Evolutionary conservation across 2,329 filamentous ascomycete genomes (phyloP), one percentile per base, ranked within the genome.

Genomic region (Pseudovirgaria hyperparasitica): DNA sequence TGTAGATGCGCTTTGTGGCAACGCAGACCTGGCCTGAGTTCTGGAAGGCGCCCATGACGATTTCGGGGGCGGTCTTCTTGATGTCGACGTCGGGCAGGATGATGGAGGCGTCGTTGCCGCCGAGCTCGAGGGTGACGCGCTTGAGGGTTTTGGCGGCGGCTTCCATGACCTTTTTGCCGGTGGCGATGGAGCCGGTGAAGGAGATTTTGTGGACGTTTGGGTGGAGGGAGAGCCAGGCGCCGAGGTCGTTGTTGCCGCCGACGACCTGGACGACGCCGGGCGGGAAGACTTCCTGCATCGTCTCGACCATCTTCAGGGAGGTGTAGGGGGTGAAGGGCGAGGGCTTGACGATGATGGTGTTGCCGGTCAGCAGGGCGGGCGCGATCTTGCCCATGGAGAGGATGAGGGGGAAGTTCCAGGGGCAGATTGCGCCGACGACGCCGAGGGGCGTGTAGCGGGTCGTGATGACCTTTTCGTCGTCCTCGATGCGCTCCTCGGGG

Each of bases 71-170:
- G 10, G 54, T 49, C 34, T 58, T 59, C 30, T 60, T 54, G 35
- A 72, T 52, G 30, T 76, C 65, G n/a, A 74, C 67, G 34, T 75
- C 70, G 1, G 60, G 60, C 17, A 63, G 58, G 19, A 75, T 56
- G 36, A 76, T 70, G n/a, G 66, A 63, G 1, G 70, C 60, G 33
- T 75, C 69, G 39, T 76, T 76, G 17, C 70, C 71, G 19, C 70
- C 67, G 14, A 75, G 60, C 46, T 76, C 72, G 9, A 76, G 60
- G 1, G 67, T 72, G 12, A 72, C 60, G 21, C 70, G 57, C 58
- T 75, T 76, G 15, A 77, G 50, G 0, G 68, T 71, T 43, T 62
- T 60, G 14, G 65, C 56, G 27, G 60, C 63, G n/a, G 58, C 63
- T 29, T 60, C 61, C 59, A 72, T 65, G 28, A 77, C 65, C 45